These are phyloP conservation scores for Thalia dealbata DNA, from an alignment of 176 grass and related monocot species.

Conservation along the genomic window DNA sequence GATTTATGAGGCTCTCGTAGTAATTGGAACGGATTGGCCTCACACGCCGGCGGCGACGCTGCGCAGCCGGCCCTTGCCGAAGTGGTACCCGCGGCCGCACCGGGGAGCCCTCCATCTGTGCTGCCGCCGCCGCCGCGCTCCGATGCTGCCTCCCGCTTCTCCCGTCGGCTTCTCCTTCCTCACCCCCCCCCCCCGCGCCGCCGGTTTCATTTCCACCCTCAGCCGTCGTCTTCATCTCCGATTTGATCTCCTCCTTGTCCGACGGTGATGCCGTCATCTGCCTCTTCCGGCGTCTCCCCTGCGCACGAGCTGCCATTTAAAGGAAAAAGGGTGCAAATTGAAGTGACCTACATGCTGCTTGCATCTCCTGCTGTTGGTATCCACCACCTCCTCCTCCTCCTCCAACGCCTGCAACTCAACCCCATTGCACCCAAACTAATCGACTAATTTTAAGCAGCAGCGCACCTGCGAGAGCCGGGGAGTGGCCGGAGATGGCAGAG, in stretches of 20 bases:
- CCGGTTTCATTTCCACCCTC: neutral
- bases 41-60: constrained; percentile 16
- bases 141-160: constrained; percentile 24
- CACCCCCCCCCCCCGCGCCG: constrained; percentile 26
- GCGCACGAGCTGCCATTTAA: constrained; percentile 4
- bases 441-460: neutral
- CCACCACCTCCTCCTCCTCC: constrained; percentile 20
- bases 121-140: constrained; percentile 12
- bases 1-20: too few relatives aligned
- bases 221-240: neutral
- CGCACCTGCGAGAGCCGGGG: neutral
- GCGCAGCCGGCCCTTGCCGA: constrained; percentile 65
- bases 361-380: constrained; percentile 19
- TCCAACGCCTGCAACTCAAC: neutral
- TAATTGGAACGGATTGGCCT: too few relatives aligned
- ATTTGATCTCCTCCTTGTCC: neutral
- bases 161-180: constrained; percentile 2
- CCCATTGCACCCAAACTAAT: neutral
- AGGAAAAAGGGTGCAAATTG: neutral
- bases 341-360: constrained; percentile 25
- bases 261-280: neutral
- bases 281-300: neutral
- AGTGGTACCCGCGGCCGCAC: constrained; percentile 95
- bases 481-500: neutral
- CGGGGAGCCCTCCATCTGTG: constrained; percentile 56